Base-by-base conservation (phyloP, 176 grass and related monocot species). In the Avena atlantica region DNA sequence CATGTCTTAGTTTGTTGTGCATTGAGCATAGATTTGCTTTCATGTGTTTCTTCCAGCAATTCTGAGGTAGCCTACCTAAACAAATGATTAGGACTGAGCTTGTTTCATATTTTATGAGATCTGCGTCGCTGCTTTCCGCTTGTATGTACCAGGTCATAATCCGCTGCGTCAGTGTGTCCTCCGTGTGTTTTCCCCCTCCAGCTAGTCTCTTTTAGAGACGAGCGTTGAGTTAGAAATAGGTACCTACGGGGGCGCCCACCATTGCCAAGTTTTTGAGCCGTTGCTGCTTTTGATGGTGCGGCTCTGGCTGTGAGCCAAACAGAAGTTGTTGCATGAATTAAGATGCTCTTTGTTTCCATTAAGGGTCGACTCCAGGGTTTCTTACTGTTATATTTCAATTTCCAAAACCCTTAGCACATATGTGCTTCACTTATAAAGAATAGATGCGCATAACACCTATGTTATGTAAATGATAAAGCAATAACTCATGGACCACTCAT, bases 371-470 rank as follows among this genome's bases (percentile, higher is more conserved):
- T 16, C 63, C 42, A 74, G n/a, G 7, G 20, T 25, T n/a, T 49
- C n/a, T 6, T 73, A 49, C 19, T 8, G 70, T 44, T 74, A 74
- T 74, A 74, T 74, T 50, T 74, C n/a, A 23, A n/a, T 73, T 73
- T 48, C 20, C 70, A 25, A 25, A 48, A 50, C 71, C 71, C 45
- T 48, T 23, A 24, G 51, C 14, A 53, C 51, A 53, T 1, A 14
- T 53, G 51, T 53, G 51, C 51, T 53, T 15, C 51, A 53, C 51
- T 5, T 53, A 53, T 53, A 11, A 12, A 27, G 29, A 68, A 68
- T 19, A 50, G 14, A 76, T 76, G 73, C 48, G 13, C 23, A 52
- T 25, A 51, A 50, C 13, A 17, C 13, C 7, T 73, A 74, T 13
- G 40, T 42, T 42, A 42, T 42, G 40, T 42, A 48, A 20, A 73